These are phyloP conservation scores for Pyronema omphalodes DNA, from an alignment of 495 filamentous ascomycete genomes.

Conservation along the genomic window DNA sequence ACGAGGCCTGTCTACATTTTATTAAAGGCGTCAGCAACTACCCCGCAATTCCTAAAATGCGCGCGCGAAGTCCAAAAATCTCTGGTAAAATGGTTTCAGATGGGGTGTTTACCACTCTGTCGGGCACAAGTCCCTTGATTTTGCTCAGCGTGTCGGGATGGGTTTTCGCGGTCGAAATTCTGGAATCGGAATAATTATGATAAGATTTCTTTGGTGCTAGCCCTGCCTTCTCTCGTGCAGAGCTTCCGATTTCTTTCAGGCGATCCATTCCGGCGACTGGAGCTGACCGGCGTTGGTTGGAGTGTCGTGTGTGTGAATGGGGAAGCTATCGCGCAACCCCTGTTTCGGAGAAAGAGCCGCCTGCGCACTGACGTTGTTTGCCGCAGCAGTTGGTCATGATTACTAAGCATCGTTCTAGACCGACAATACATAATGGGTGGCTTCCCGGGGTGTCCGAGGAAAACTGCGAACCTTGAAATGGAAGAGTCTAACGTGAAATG, in stretches of 20 bases:
- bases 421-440: too few relatives aligned
- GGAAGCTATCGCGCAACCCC: too few relatives aligned
- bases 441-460: too few relatives aligned
- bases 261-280: not conserved
- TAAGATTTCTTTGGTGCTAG: slow-evolving; percentile 1
- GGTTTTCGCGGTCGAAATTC: not conserved
- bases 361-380: too few relatives aligned
- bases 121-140: not conserved
- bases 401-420: too few relatives aligned
- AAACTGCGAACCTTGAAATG: too few relatives aligned
- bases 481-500: too few relatives aligned
- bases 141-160: not conserved
- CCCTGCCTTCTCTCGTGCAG: not conserved
- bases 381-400: too few relatives aligned
- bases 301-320: too few relatives aligned
- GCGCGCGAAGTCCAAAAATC: not conserved
- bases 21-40: not conserved
- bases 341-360: too few relatives aligned
- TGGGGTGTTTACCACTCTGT: not conserved
- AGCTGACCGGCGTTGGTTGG: too few relatives aligned
- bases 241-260: not conserved
- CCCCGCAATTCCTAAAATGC: not conserved
- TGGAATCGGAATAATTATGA: not conserved
- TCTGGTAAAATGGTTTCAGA: not conserved
- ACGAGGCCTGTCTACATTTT: not conserved